Evolutionary conservation across 352 stramenopile genomes (phyloP), one percentile per base, ranked within the genome.

Genomic region (Phytopythium delawarense): DNA sequence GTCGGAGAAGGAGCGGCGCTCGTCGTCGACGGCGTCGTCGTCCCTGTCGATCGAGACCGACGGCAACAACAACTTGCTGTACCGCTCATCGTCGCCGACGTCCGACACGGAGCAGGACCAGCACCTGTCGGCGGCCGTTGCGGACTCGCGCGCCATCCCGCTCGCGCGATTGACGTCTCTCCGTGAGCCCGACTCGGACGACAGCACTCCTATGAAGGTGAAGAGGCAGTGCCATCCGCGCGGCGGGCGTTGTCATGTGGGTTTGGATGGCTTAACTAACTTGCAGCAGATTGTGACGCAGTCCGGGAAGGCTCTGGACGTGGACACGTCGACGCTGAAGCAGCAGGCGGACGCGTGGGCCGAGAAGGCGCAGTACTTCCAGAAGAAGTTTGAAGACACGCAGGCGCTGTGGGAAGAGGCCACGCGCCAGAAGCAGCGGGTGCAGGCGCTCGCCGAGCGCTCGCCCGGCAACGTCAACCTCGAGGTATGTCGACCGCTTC

Each of bases 301-400:
- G 48, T 7, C 46, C 6, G 48, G 25, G 7, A 54, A 54, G 48
- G 25, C 16, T 23, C 25, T 54, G 15, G 48, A 28, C 20, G 72
- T 80, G 34, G 74, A 90, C 56, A 50, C 82, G 35, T 34, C 68
- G 4, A 67, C 69, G 28, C 63, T 84, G 13, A 78, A 85, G 68
- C 65, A 69, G 48, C 75, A 87, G 35, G 25, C 87, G 49, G 61
- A 66, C 18, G 67, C 78, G 11, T 61, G 87, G 39, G 75, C 88
- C 45, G 67, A 70, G 39, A 72, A 78, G 52, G 71, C 73, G 4
- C 69, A 71, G 59, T 15, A 66, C 25, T 80, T 74, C 56, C 74
- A 87, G 56, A 84, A 87, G 59, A 77, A 87, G 20, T 55, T 57
- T 45, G 78, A 90, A 64, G 78, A 89, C 51, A 75, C 74, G 23